Evolutionary conservation across 75 land plant genomes (phyloP).

Genomic region (Azolla pinnata): DNA sequence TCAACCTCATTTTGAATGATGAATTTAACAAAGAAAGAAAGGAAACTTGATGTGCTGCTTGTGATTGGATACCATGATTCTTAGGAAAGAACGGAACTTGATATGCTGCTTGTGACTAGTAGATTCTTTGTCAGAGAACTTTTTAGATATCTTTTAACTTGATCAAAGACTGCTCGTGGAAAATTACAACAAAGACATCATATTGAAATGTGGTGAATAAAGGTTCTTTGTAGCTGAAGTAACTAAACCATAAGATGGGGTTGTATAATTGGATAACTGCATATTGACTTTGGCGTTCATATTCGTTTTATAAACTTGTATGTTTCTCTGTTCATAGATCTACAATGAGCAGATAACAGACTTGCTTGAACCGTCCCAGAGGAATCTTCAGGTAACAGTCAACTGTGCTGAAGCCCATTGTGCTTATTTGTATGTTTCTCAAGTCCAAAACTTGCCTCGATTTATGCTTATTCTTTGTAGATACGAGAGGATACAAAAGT

Average conservation of each 20-base stretch:
- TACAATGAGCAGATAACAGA: conserved; percentile 67
- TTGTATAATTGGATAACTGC: conserved; percentile 15
- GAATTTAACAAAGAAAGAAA: no score
- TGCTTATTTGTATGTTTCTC: conserved; percentile 3
- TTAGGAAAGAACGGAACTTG: no score
- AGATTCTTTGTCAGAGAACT: no score
- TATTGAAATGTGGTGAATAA: no score
- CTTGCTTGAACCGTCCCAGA: conserved; percentile 53
- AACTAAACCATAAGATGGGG: background rate
- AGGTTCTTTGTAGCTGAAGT: no score
- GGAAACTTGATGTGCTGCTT: no score
- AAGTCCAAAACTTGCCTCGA: background rate
- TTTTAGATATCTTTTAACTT: no score
- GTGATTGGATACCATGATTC: no score
- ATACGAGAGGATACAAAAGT: conserved; percentile 65
- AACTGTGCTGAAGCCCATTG: conserved; percentile 13
- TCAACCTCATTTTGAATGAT: no score
- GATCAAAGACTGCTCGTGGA: no score
- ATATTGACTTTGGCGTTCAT: conserved; percentile 31
- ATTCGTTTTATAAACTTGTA: conserved; percentile 25
- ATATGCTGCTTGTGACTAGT: no score
- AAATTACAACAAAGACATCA: no score
- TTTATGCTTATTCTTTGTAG: conserved; percentile 29
- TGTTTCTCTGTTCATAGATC: conserved; percentile 49
- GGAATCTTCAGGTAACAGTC: conserved; percentile 28